phyloP scores from a whole-genome alignment of 2,329 filamentous ascomycete species.

The Trichoderma brevicompactum region DNA sequence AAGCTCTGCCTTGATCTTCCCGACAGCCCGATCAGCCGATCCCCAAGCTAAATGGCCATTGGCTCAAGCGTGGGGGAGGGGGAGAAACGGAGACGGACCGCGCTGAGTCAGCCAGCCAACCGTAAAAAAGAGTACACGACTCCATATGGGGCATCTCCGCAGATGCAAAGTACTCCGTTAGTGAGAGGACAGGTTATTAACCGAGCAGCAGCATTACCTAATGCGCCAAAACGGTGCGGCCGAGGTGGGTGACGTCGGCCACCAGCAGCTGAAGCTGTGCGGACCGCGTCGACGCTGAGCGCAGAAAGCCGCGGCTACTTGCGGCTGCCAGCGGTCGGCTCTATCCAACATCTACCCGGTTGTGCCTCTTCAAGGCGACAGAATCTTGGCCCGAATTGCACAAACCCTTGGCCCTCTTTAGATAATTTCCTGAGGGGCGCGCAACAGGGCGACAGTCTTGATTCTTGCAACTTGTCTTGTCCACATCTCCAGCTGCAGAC shows the following conservation, averaged over 20 bases:
- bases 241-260: constrained; percentile 24
- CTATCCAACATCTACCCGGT: constrained; percentile 9
- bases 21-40: no score
- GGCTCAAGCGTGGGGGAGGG: constrained; percentile 12
- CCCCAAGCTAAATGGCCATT: no score
- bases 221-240: constrained; percentile 1
- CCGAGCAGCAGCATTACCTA: background rate
- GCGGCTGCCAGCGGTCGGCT: constrained; percentile 26
- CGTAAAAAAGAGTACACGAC: background rate
- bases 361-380: constrained; percentile 18
- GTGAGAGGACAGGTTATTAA: no score
- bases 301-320: constrained; percentile 22
- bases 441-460: background rate
- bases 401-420: constrained; percentile 26
- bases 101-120: background rate
- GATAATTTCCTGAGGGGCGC: constrained; percentile 17
- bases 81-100: background rate
- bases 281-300: background rate
- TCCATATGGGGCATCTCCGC: background rate
- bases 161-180: background rate
- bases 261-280: background rate
- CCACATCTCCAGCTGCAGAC: constrained; percentile 13
- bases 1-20: background rate
- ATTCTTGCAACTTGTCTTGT: background rate
- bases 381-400: constrained; percentile 6